Conservation (phyloP, 129 eudicot genomes). For the Flaveria bidentis region DNA sequence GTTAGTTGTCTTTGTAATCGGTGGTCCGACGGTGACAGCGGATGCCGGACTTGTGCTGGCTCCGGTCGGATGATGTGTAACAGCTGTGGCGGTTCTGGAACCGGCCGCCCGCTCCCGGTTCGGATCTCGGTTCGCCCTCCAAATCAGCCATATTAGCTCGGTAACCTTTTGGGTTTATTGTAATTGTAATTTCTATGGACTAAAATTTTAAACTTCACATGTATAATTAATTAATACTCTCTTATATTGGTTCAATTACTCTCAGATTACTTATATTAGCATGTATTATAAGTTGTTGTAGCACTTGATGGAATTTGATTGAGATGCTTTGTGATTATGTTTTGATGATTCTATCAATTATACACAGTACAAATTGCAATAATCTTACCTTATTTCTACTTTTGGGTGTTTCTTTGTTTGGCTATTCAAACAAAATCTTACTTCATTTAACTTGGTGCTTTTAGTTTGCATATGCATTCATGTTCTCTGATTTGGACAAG, state of each 20-base stretch:
- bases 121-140: constrained; percentile 65
- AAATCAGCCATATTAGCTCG: constrained; percentile 48
- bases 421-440: too few species aligned
- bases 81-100: constrained; percentile 91
- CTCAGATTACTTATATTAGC: constrained; percentile 8
- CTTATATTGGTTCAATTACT: constrained; percentile 9
- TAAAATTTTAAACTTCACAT: not conserved
- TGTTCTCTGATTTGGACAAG: not conserved
- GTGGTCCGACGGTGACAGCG: constrained; percentile 92
- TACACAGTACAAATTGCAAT: too few species aligned
- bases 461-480: too few species aligned
- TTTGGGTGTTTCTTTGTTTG: too few species aligned
- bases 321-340: not conserved
- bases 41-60: constrained; percentile 84
- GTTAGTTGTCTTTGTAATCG: constrained; percentile 69
- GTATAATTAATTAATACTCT: not conserved
- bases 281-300: constrained; percentile 16
- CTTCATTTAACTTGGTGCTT: too few species aligned
- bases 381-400: too few species aligned
- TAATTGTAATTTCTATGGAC: not conserved
- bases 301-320: constrained; percentile 1
- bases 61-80: constrained; percentile 89
- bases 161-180: constrained; percentile 21
- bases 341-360: not conserved
- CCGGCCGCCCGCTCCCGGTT: constrained; percentile 84